Percentiles rank a stretch among this genome's conserved stretches.
Evolutionary conservation across 306 rosid genomes (phyloP).

Genomic region (Lathyrus aphaca): DNA sequence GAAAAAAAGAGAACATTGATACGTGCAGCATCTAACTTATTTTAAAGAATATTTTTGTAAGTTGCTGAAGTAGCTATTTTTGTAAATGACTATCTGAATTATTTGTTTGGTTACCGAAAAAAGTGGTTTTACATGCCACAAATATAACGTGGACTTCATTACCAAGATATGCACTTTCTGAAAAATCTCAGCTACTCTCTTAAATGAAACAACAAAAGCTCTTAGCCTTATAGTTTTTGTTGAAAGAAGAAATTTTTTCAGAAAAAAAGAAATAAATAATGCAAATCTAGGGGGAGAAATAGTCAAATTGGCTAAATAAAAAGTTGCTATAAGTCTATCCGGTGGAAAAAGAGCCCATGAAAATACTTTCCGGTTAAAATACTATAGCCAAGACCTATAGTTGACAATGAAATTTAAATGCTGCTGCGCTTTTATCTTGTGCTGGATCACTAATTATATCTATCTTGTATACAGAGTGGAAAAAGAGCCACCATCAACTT

Average conservation of each 20-base stretch:
- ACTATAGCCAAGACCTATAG: constrained; percentile 8
- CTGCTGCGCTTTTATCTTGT: constrained; percentile 26
- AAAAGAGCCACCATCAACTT: constrained; percentile 95
- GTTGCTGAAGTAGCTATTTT: background rate
- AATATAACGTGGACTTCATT: background rate
- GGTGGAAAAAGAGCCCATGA: background rate
- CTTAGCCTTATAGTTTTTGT: no score
- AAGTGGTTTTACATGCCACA: background rate
- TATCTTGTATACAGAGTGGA: constrained; percentile 65
- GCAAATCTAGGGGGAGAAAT: constrained; percentile 5
- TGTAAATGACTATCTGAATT: background rate
- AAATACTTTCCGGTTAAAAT: background rate
- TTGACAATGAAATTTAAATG: constrained; percentile 24
- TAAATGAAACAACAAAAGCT: no score
- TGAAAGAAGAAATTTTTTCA: no score
- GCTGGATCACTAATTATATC: constrained; percentile 29
- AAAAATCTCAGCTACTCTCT: background rate
- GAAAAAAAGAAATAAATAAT: background rate
- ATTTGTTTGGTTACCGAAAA: constrained; percentile 2
- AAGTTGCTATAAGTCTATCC: constrained; percentile 2
- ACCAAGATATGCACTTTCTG: background rate
- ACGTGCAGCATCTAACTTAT: background rate
- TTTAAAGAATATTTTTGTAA: background rate
- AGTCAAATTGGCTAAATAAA: constrained; percentile 10
- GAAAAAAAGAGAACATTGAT: background rate